Percentiles rank a stretch among this genome's conserved stretches.
Conservation (phyloP, 23 red algal species). For the Gracilaria gracilis region DNA sequence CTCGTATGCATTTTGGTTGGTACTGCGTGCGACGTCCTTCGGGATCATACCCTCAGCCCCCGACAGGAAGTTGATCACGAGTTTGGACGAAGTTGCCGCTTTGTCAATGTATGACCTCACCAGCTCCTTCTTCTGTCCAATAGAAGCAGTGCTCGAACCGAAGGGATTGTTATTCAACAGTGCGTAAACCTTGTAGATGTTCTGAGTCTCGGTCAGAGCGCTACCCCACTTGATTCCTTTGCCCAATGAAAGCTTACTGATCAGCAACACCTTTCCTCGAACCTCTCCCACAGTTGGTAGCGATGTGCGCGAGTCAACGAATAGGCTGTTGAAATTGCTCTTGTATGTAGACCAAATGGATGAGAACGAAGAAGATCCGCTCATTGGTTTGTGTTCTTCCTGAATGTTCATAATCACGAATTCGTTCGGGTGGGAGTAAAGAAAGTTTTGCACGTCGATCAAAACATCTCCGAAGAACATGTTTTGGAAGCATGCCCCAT, state of each 20-base stretch:
- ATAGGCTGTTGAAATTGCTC: background rate
- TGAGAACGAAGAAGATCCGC: constrained; percentile 30
- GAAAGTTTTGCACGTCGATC: constrained; percentile 27
- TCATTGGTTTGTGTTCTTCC: constrained; percentile 48
- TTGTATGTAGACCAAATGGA: constrained; percentile 38
- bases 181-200: constrained; percentile 39
- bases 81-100: constrained; percentile 28
- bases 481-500: constrained; percentile 48
- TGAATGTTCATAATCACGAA: constrained; percentile 50
- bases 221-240: constrained; percentile 44
- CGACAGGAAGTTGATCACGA: constrained; percentile 48
- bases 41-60: constrained; percentile 50
- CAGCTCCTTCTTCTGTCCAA: constrained; percentile 42
- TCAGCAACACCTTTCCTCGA: constrained; percentile 39
- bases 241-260: constrained; percentile 5
- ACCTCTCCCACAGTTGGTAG: constrained; percentile 42
- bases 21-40: constrained; percentile 23
- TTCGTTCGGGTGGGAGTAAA: constrained; percentile 13
- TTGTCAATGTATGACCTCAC: constrained; percentile 33
- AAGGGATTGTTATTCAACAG: constrained; percentile 22
- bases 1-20: constrained; percentile 46
- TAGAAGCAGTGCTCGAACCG: constrained; percentile 42
- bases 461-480: constrained; percentile 61
- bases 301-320: background rate
- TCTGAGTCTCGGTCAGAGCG: constrained; percentile 29